A percentile compares a stretch with the other conserved stretches of the same genome.
Evolutionary conservation across 306 rosid genomes (phyloP).

Genomic region (Begonia masoniana): DNA sequence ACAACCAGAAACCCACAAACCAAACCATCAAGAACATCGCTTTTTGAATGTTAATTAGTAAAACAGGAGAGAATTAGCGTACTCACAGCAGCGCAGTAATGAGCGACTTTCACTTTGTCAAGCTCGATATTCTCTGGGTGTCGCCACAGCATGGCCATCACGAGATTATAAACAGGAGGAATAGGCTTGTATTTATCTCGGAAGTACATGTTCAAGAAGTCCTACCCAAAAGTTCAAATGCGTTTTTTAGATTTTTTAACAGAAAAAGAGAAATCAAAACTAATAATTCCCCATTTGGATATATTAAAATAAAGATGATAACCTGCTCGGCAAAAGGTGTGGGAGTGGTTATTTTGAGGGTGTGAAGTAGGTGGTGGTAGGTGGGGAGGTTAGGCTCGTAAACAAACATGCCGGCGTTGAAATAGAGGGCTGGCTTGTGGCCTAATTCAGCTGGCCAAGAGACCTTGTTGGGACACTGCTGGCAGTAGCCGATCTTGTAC

Average conservation of each 20-base stretch:
- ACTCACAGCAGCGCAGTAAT: constrained; percentile 78
- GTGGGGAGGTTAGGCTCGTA: constrained; percentile 37
- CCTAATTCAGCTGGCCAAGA: constrained; percentile 44
- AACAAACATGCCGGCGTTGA: constrained; percentile 82
- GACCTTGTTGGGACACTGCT: constrained; percentile 60
- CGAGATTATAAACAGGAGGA: constrained; percentile 51
- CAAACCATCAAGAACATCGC: too few species aligned
- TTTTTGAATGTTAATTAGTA: background rate
- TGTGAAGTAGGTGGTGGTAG: constrained; percentile 35
- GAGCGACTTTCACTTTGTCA: constrained; percentile 55
- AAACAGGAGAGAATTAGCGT: background rate
- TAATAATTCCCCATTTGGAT: too few species aligned
- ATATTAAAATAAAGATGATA: background rate
- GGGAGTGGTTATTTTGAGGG: constrained; percentile 26
- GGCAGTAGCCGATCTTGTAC: constrained; percentile 49
- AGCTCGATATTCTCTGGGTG: constrained; percentile 62
- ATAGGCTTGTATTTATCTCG: constrained; percentile 46
- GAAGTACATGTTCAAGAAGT: constrained; percentile 56
- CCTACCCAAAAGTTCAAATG: constrained; percentile 17
- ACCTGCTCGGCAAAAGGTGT: constrained; percentile 87
- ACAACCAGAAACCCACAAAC: background rate
- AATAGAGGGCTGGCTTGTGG: constrained; percentile 59
- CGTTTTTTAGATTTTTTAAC: background rate
- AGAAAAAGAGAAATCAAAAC: background rate
- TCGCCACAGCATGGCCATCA: constrained; percentile 74